A percentile compares a stretch with the other conserved stretches of the same genome.
These are phyloP conservation scores for Plenodomus lindquistii DNA, from an alignment of 2,329 filamentous ascomycete genomes.

Conservation along the genomic window DNA sequence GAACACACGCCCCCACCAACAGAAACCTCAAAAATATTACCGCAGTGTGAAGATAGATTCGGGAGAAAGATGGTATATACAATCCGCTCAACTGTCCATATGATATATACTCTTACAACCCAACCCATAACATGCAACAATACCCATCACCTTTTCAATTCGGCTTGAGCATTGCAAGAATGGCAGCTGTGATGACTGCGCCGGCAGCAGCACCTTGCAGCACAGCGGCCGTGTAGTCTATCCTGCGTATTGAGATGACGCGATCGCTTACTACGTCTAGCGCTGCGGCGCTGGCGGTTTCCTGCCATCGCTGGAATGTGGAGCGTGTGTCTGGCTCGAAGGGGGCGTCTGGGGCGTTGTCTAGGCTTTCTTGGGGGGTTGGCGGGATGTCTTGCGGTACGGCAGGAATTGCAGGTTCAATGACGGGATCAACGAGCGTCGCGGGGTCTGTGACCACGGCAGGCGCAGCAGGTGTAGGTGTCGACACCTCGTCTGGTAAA, in stretches of 20 bases:
- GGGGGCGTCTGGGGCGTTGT: conserved; percentile 19
- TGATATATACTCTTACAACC: not conserved
- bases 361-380: conserved; percentile 16
- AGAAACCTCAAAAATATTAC: no score
- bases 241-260: conserved; percentile 49
- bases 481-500: not conserved
- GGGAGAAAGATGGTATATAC: no score
- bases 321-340: conserved; percentile 8
- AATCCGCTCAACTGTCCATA: no score
- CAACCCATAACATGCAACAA: conserved; percentile 4
- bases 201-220: conserved; percentile 52
- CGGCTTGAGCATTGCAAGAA: conserved; percentile 28
- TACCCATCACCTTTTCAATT: conserved; percentile 10
- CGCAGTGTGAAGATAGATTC: no score
- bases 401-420: conserved; percentile 5
- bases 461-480: not conserved
- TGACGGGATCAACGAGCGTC: conserved; percentile 3
- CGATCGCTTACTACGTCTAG: conserved; percentile 50
- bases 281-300: conserved; percentile 22
- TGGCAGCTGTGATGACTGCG: conserved; percentile 35
- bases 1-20: no score
- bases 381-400: conserved; percentile 10
- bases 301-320: conserved; percentile 24
- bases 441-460: not conserved
- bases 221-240: conserved; percentile 52